Conservation (phyloP, 345 rosid species). For the Hevea brasiliensis region DNA sequence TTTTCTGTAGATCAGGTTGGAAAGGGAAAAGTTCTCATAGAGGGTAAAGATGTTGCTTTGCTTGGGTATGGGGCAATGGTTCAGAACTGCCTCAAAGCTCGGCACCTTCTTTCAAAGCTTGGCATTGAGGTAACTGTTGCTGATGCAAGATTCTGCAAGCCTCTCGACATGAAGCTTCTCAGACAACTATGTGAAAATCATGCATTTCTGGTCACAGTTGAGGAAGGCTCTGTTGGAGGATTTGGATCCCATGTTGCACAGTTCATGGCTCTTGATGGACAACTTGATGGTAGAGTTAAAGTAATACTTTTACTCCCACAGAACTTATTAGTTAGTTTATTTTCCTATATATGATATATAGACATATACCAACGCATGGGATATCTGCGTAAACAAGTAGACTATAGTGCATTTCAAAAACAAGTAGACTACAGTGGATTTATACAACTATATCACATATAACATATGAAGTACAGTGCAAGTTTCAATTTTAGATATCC, state of each 20-base stretch:
- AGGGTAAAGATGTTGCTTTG: conserved; percentile 83
- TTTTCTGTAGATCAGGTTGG: conserved; percentile 64
- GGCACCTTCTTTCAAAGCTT: conserved; percentile 69
- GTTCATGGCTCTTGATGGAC: conserved; percentile 85
- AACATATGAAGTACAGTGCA: not conserved
- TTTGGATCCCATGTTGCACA: conserved; percentile 91
- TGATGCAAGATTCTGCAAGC: conserved; percentile 95
- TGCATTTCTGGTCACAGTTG: conserved; percentile 67
- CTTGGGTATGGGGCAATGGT: conserved; percentile 95
- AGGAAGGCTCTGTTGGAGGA: conserved; percentile 93
- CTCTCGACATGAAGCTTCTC: conserved; percentile 74
- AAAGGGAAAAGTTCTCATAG: conserved; percentile 65
- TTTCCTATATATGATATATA: too few species aligned
- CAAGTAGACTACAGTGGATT: not conserved
- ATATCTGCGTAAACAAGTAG: not conserved
- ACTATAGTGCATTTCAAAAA: not conserved
- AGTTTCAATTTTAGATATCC: not conserved
- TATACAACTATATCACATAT: not conserved
- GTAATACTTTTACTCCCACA: conserved; percentile 28
- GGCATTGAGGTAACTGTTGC: conserved; percentile 88
- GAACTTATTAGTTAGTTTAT: not conserved
- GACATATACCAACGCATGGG: too few species aligned
- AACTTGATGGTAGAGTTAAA: conserved; percentile 75
- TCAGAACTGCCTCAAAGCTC: conserved; percentile 87
- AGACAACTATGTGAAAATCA: conserved; percentile 72